Base-by-base conservation (phyloP, 495 filamentous ascomycete species). In the Talaromyces nanjingensis region DNA sequence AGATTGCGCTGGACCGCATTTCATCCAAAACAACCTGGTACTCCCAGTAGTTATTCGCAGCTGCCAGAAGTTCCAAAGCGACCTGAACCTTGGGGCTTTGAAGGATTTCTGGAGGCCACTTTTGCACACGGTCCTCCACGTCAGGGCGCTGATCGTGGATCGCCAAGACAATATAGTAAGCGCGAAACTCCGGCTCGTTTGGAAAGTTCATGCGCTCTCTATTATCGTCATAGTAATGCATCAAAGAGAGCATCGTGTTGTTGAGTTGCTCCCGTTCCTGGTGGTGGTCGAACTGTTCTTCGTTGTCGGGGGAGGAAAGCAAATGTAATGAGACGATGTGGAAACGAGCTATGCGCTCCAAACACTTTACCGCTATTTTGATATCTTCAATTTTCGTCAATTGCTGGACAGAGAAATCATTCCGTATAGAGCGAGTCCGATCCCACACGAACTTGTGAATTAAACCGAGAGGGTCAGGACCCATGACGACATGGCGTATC, bases 401-500 rank as follows among this genome's bases (percentile, higher is more conserved):
- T 67, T 90, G 87, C 68, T 97, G 92, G 59, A 96, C 91, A 1
- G 92, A 93, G 67, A 97, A 96, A 71, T 99, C 96, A 65, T 94
- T 93, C 31, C 96, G 86, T 63, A 99, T 89, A 6, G 90, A 91
- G 63, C 96, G 81, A 22, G 93, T 96, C 22, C 96, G 85, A 73
- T 98, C 93, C 91, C 96, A 97, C 18, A 98, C 83, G 65, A 94
- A 98, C 68, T 88, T 88, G 71, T 97, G 92, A 45, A 90, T 84
- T 3, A 82, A 71, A 0, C 86, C 82, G 6, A 97, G 79, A 39
- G 84, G 78, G 61, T 87, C 81, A 20, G 86, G 77, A 4, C 86
- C 80, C 55, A 81, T 81, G 45, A 96, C 71, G 9, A 99, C 79
- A 64, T 89, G 81, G 55, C 89, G 79, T 37, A 96, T 86, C 7